Evolutionary conservation across 768 basidiomycete species (phyloP).

Genomic region (Lactarius vividus): DNA sequence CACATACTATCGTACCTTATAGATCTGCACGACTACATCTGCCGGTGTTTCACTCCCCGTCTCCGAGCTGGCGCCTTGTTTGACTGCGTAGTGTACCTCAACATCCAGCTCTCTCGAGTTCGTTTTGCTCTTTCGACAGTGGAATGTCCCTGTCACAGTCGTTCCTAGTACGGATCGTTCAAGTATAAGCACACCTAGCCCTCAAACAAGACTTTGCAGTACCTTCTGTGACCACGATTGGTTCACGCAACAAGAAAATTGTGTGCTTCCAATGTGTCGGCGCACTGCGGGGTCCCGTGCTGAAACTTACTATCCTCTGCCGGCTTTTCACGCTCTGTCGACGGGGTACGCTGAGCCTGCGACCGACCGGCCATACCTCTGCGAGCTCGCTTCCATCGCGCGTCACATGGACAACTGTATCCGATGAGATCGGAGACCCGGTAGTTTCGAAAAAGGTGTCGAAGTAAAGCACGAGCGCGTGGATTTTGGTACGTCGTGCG

Average conservation of each 20-base stretch:
- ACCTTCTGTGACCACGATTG: constrained; percentile 77
- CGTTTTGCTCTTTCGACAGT: constrained; percentile 70
- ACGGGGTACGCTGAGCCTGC: constrained; percentile 57
- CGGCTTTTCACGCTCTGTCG: constrained; percentile 49
- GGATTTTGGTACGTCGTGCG: constrained; percentile 60
- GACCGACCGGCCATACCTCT: constrained; percentile 77
- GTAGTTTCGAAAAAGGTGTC: constrained; percentile 85
- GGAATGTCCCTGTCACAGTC: constrained; percentile 74
- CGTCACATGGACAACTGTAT: constrained; percentile 52
- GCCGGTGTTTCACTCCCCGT: constrained; percentile 29
- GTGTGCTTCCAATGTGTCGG: constrained; percentile 99
- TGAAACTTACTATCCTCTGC: constrained; percentile 65
- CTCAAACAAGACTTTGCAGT: constrained; percentile 28
- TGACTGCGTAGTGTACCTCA: constrained; percentile 76
- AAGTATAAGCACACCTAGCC: background rate
- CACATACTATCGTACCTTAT: constrained; percentile 59
- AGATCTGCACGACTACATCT: constrained; percentile 70
- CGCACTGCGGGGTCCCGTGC: constrained; percentile 82
- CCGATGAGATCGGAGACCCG: constrained; percentile 51
- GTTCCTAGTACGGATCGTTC: constrained; percentile 49
- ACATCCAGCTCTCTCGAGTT: constrained; percentile 90
- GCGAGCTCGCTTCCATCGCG: constrained; percentile 63
- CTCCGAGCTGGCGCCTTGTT: constrained; percentile 36
- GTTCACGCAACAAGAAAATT: constrained; percentile 77
- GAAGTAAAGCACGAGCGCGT: constrained; percentile 87